Base-by-base conservation (phyloP, 257 asterid genomes). In the Solanum piurae region DNA sequence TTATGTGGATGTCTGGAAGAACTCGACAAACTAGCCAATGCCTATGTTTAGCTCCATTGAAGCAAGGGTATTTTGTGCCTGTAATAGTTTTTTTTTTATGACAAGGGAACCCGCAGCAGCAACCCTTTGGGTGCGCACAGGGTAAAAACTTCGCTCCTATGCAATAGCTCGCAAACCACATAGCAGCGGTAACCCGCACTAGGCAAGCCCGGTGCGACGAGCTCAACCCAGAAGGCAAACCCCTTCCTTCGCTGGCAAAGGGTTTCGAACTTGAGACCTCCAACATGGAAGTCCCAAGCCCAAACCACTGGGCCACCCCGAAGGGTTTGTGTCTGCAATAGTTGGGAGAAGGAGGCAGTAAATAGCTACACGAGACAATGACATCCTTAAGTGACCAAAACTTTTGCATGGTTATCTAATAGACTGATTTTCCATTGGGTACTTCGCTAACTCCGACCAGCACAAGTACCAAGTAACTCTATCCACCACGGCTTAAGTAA, bases 31-130 rank as follows among this genome's bases (percentile, higher is more conserved):
- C 96, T 88, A 95, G 98, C 95, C 98, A 94, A 86, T 95, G 98
- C 92, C 98, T 91, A 55, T 94, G 98, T 89, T 95, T 94, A 86
- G 97, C 98, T 90, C 98, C 96, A 89, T 93, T 93, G 92, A 95
- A 94, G 93, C 92, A 94, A 88, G 95, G 94, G 55, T 92, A 89
- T 85, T 29, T 7, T 91, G 90, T 74, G 87, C 91, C 93, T 93
- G 84, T 93, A 88, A 21, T 94, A 91, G 76, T 94, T 86, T 33
- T 33, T 33, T 33, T 33, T 33, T 33, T 2, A 33, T 33, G 34
- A 33, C 34, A 33, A 33, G 34, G 34, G 34, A 33, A 33, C 34
- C 33, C 4, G 34, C 34, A 33, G 34, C 34, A 3, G 34, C 34
- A 33, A 33, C 34, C 34, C 34, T 33, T 33, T 33, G 34, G 34